Evolutionary conservation across 768 basidiomycete species (phyloP).

Genomic region (Daedaleopsis nitida): DNA sequence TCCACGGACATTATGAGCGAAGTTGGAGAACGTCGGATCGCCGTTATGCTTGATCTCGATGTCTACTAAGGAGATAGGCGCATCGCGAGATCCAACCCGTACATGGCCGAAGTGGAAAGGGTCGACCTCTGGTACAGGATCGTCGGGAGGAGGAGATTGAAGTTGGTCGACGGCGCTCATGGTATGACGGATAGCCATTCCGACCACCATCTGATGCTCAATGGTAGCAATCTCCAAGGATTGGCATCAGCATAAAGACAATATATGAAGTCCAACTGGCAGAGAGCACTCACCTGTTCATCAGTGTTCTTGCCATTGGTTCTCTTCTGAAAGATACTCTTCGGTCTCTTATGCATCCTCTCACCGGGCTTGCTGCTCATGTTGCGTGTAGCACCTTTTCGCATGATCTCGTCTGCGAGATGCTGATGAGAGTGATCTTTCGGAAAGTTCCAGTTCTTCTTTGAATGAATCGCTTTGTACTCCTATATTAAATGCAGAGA

Average conservation of each 20-base stretch:
- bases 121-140: too few relatives aligned
- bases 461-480: not conserved
- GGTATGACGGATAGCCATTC: conserved; percentile 26
- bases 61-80: too few relatives aligned
- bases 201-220: not conserved
- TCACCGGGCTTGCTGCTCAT: conserved; percentile 9
- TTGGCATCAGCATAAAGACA: not conserved
- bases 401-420: not conserved
- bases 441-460: conserved; percentile 14
- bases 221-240: too few relatives aligned
- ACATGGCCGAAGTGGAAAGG: too few relatives aligned
- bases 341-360: conserved; percentile 1
- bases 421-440: conserved; percentile 11
- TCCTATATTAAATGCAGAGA: not conserved
- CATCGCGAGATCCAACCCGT: too few relatives aligned
- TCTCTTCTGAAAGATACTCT: not conserved
- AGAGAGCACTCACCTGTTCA: not conserved
- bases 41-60: too few relatives aligned
- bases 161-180: too few relatives aligned
- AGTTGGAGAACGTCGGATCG: too few relatives aligned
- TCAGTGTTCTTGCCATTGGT: conserved; percentile 8
- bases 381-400: conserved; percentile 3
- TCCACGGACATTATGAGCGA: too few relatives aligned
- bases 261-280: too few relatives aligned
- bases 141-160: too few relatives aligned